Percentiles rank a stretch among this genome's conserved stretches.
These are phyloP conservation scores for Triticum timopheevii DNA, from an alignment of 176 grass and related monocot species.

Conservation along the genomic window DNA sequence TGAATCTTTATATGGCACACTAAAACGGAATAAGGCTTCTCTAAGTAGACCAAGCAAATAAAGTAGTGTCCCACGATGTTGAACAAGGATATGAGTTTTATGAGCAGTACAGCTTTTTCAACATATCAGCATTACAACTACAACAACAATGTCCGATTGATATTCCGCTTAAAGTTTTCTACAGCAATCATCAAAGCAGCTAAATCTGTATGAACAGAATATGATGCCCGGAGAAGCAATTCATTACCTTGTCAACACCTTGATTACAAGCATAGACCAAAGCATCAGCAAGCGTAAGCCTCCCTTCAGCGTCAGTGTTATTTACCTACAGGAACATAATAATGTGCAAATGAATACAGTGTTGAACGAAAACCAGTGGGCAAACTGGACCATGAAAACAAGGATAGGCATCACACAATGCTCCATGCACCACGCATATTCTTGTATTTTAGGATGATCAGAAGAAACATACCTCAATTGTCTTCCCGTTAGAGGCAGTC, in stretches of 20 bases:
- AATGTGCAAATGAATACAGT: background rate
- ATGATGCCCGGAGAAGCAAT: background rate
- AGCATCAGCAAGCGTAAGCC: conserved; percentile 96
- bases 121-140: background rate
- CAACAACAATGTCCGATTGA: background rate
- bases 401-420: background rate
- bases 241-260: conserved; percentile 92
- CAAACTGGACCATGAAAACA: background rate
- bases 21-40: background rate
- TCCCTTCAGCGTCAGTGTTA: conserved; percentile 97
- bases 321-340: conserved; percentile 63
- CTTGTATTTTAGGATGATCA: background rate
- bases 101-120: background rate
- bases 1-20: background rate
- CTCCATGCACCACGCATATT: background rate
- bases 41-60: background rate
- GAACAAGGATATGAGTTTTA: background rate
- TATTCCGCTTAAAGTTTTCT: background rate
- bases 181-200: background rate
- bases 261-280: conserved; percentile 96
- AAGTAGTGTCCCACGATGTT: background rate
- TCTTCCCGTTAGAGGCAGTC: conserved; percentile 97
- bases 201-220: background rate
- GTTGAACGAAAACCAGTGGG: background rate
- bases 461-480: conserved; percentile 72